Base-by-base conservation (phyloP, 495 filamentous ascomycete species). In the Lindgomyces ingoldianus region DNA sequence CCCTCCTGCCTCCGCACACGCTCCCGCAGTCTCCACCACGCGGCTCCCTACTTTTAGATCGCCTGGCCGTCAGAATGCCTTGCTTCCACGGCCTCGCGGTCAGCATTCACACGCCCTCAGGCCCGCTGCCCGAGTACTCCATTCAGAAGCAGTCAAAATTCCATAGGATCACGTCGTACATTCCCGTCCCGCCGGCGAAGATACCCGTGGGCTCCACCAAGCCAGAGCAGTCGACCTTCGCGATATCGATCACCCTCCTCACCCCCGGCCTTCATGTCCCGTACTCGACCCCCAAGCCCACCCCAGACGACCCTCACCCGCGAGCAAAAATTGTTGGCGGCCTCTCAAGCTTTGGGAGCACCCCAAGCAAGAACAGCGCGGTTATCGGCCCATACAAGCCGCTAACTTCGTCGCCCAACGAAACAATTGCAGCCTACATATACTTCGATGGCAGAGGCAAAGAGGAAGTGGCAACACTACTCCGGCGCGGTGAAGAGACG, bases 81-180 rank as follows among this genome's bases (percentile, higher is more conserved):
- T 97, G 93, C 85, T 97, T 96, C 81, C 94, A 95, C 79, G 93
- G 93, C 75, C 90, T 97, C 72, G 92, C 93, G 50, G 92, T 97
- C 74, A 95, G 91, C 81, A 94, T 97, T 72, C 93, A 97, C 75
- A 90, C 92, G 33, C 90, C 91, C 60, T 87, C 90, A 70, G 89
- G 90, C 64, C 90, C 94, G 26, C 83, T 98, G 62, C 82, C 90
- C 50, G 94, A 99, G 75, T 89, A 96, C 77, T 93, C 93, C 68
- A 88, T 96, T 50, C 92, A 97, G 78, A 95, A 91, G 72, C 92
- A 97, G 74, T 90, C 91, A 39, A 88, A 90, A 69, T 83, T 89
- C 51, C 91, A 90, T 57, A 89, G 95, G 62, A 96, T 99, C 78
- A 95, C 90, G 69, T 91, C 91, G 62, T 98, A 96, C 79, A 98